These are phyloP conservation scores for Pyrrhoderma lamaoense DNA, from an alignment of 1,284 basidiomycete species.

Conservation along the genomic window DNA sequence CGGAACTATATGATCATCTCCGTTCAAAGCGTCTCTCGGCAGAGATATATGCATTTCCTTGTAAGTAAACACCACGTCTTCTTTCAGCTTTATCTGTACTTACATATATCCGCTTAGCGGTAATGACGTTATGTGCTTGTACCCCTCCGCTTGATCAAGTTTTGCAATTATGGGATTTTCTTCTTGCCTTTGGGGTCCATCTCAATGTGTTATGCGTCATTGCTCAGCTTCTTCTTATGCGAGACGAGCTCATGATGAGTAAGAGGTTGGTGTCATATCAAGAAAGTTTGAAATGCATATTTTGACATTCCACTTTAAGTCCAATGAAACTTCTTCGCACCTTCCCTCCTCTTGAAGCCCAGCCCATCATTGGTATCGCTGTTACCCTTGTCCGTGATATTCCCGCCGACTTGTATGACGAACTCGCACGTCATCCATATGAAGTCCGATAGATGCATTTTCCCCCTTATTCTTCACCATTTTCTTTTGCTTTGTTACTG, in stretches of 20 bases:
- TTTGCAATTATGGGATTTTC: slow-evolving; percentile 92
- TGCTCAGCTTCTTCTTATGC: slow-evolving; percentile 85
- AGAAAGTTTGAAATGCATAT: neutral
- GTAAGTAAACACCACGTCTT: slow-evolving; percentile 44
- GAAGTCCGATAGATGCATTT: slow-evolving; percentile 33
- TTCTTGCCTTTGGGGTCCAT: slow-evolving; percentile 93
- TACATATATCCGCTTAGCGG: slow-evolving; percentile 44
- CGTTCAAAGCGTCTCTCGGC: slow-evolving; percentile 93
- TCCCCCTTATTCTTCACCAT: neutral
- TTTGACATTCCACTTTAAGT: slow-evolving; percentile 34
- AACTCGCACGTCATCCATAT: slow-evolving; percentile 86
- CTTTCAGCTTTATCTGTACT: neutral
- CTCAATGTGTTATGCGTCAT: slow-evolving; percentile 95
- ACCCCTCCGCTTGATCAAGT: slow-evolving; percentile 95
- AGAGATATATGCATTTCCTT: slow-evolving; percentile 96
- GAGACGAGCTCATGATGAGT: slow-evolving; percentile 81
- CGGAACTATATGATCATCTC: slow-evolving; percentile 75
- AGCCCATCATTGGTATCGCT: slow-evolving; percentile 85
- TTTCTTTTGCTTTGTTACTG: neutral
- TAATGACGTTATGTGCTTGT: slow-evolving; percentile 92
- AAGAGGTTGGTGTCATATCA: slow-evolving; percentile 51
- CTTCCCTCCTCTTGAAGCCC: slow-evolving; percentile 85
- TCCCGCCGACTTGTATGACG: slow-evolving; percentile 82
- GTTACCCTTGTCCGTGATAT: slow-evolving; percentile 90
- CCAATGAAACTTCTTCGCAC: slow-evolving; percentile 95